Base-by-base conservation (phyloP, 345 rosid species). In the Eucalyptus curtisii region DNA sequence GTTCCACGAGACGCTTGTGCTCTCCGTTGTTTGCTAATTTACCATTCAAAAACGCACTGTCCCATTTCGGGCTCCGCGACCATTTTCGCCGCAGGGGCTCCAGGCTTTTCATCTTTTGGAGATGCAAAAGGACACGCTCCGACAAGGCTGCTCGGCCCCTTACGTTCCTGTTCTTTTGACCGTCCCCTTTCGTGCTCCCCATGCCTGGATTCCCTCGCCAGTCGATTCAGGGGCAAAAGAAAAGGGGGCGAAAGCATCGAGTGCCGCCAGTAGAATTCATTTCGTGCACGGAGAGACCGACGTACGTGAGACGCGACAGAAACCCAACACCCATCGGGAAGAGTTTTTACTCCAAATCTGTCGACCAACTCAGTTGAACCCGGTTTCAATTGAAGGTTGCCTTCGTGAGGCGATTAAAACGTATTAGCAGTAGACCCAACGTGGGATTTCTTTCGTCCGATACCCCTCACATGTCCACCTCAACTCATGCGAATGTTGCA, bases 381-480 rank as follows among this genome's bases (percentile, higher is more conserved):
- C 20, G 42, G 31, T 68, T 31, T 68, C 40, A 17, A 33, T 33
- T 3, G 12, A 68, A 16, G 80, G 80, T 1, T 8, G 40, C 10
- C 20, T 31, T 31, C 5, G 79, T n/a, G 17, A 64, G 76, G 37
- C 40, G 19, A 66, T 64, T 66, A 5, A 15, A 66, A 8, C 79
- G 17, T 33, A 17, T 68, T 0, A 8, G 37, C 40, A 16, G 0
- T 19, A 31, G 40, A 16, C 22, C 20, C 11, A 3, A 31, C 11
- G 42, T 33, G 45, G 13, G 25, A 33, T 71, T 71, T 71, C 81
- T 71, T 37, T 33, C 25, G 13, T 19, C 13, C 7, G 81, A 37
- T 24, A 19, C 27, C 27, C 45, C 81, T 40, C 7, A 3, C 8
- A 5, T 2, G 5, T 71, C 82, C 13, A 19, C 25, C 44, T 37